phyloP scores from a whole-genome alignment of 2,329 filamentous ascomycete genomes.

The Phyllosticta citribraziliensis region DNA sequence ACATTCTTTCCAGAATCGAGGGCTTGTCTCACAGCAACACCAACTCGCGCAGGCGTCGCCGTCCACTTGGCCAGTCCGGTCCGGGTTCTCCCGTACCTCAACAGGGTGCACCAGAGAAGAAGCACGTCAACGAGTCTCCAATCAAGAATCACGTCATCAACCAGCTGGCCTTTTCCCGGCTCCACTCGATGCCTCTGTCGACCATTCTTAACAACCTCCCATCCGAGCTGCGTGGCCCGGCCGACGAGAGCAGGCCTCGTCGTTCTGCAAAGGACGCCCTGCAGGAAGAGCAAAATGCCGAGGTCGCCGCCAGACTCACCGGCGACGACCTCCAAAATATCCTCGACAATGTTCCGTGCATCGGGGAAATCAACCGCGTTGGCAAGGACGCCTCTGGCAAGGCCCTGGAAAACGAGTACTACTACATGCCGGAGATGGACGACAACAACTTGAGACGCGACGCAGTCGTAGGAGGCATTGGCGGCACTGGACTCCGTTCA shows the following conservation, averaged over 20 bases:
- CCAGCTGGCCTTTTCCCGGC: constrained; percentile 86
- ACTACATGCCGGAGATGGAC: constrained; percentile 86
- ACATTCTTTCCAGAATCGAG: constrained; percentile 72
- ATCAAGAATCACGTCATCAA: constrained; percentile 84
- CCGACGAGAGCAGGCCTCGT: background rate
- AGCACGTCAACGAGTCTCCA: constrained; percentile 30
- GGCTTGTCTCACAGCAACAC: constrained; percentile 51
- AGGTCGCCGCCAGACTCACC: constrained; percentile 20
- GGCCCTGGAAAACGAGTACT: constrained; percentile 88
- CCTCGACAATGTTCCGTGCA: constrained; percentile 64
- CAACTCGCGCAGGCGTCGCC: constrained; percentile 37
- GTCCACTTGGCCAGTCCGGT: constrained; percentile 13
- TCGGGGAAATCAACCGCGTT: constrained; percentile 80
- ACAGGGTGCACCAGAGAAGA: constrained; percentile 17
- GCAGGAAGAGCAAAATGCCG: constrained; percentile 36
- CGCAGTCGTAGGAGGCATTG: constrained; percentile 73
- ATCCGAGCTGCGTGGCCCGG: constrained; percentile 26
- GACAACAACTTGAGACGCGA: constrained; percentile 66
- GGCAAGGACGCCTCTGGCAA: constrained; percentile 96
- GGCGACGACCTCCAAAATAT: constrained; percentile 52
- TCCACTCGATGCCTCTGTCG: constrained; percentile 84
- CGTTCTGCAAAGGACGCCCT: constrained; percentile 21
- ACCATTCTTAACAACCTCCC: constrained; percentile 84
- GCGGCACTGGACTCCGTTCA: constrained; percentile 78
- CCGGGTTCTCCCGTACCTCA: constrained; percentile 20